Conservation (phyloP, 768 basidiomycete genomes). For the Hirschioporus abietinus region DNA sequence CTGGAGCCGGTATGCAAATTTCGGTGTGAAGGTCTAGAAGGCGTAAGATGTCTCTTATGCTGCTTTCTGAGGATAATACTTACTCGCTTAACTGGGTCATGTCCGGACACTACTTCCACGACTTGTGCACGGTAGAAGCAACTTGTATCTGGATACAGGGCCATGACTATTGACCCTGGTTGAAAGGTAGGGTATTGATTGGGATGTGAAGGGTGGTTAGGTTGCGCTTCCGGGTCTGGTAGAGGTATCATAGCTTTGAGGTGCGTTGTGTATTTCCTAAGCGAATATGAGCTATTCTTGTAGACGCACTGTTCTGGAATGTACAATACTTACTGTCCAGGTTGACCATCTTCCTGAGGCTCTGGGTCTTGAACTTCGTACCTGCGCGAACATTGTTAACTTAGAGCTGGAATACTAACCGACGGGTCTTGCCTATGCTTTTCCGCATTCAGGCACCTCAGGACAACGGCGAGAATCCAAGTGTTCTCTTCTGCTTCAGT, state of each 20-base stretch:
- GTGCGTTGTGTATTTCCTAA: slow-evolving; percentile 63
- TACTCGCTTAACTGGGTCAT: slow-evolving; percentile 1
- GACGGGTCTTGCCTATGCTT: not conserved
- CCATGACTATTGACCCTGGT: slow-evolving; percentile 71
- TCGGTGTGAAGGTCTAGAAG: slow-evolving; percentile 37
- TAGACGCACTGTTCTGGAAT: not conserved
- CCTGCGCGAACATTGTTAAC: slow-evolving; percentile 28
- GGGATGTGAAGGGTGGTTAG: slow-evolving; percentile 57
- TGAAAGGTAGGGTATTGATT: slow-evolving; percentile 69
- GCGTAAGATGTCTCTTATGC: not conserved
- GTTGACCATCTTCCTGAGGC: slow-evolving; percentile 74
- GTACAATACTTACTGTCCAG: slow-evolving; percentile 42
- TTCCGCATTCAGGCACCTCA: slow-evolving; percentile 53
- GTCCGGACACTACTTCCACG: slow-evolving; percentile 44
- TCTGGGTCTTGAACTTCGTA: slow-evolving; percentile 87
- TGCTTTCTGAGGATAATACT: not conserved
- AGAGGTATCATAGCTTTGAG: slow-evolving; percentile 71
- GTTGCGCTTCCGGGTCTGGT: slow-evolving; percentile 61
- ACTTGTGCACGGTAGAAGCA: slow-evolving; percentile 89
- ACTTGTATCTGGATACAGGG: slow-evolving; percentile 86
- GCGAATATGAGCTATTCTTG: slow-evolving; percentile 8
- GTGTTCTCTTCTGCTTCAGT: slow-evolving; percentile 42
- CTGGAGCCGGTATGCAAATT: slow-evolving; percentile 68
- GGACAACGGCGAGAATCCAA: slow-evolving; percentile 81
- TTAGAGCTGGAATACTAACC: not conserved